phyloP scores from a whole-genome alignment of 2,329 filamentous ascomycete genomes.

The Paraconiothyrium sp. region DNA sequence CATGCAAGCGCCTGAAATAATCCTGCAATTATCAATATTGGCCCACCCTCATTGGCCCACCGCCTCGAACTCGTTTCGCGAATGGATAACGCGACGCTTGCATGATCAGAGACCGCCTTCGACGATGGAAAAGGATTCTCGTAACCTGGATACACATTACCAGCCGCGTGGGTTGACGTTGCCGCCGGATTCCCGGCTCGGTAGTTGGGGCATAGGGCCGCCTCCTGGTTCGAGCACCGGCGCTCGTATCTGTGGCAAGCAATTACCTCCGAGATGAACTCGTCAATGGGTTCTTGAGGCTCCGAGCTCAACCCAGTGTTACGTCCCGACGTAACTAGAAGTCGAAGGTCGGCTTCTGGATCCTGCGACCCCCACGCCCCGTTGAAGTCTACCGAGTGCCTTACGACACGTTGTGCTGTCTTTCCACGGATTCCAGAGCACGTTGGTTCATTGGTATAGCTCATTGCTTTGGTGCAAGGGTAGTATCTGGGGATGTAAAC shows the following conservation, averaged over 20 bases:
- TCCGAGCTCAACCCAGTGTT: constrained; percentile 7
- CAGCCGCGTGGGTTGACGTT: neutral
- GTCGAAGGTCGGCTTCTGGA: neutral
- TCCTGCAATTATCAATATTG: neutral
- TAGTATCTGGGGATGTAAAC: too few relatives aligned
- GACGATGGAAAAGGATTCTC: neutral
- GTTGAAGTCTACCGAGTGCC: neutral
- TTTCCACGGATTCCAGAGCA: neutral
- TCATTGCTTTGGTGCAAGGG: too few relatives aligned
- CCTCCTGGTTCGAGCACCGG: neutral
- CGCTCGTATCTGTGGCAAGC: neutral
- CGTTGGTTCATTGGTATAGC: too few relatives aligned
- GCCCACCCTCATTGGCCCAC: neutral
- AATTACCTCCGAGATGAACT: constrained; percentile 1
- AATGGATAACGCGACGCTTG: neutral
- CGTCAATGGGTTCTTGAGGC: neutral
- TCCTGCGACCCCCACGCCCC: neutral
- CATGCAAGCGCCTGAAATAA: neutral
- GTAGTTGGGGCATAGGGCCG: neutral
- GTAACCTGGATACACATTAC: neutral
- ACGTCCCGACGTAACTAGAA: neutral
- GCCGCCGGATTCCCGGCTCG: neutral
- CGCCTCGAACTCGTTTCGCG: neutral
- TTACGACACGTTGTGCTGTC: neutral
- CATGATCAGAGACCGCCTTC: neutral